Base-by-base conservation (phyloP, 2,329 filamentous ascomycete genomes). In the Fusarium setosum region DNA sequence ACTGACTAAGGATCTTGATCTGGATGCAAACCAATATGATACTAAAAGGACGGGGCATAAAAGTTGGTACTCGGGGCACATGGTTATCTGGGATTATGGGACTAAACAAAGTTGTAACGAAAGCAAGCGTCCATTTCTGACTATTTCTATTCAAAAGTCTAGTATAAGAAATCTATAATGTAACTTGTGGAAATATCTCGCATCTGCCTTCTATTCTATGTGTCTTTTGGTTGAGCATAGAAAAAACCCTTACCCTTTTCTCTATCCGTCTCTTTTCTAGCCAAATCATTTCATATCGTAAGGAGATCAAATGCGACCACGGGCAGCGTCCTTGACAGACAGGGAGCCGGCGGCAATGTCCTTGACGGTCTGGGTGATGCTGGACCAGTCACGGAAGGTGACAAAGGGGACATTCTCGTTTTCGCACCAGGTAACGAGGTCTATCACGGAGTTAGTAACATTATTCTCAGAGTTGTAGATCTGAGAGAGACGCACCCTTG, bases 341-440 rank as follows among this genome's bases (percentile, higher is more conserved):
- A 85, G 86, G 76, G 90, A 90, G 21, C 92, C 93, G 29, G 87
- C 87, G n/a, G 84, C 85, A 72, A 97, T 93, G 59, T 91, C 88
- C 81, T 93, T 89, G 62, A 93, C 90, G 26, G 90, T 91, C 62
- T 86, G 83, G 45, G 92, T 83, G 73, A 97, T 97, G 65, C 89
- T 88, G 7, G 86, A 87, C 88, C 95, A 97, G 81, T 94, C 89
- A 72, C 92, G 84, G 76, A 97, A 97, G 4, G 92, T 89, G 13
- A 92, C 95, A 77, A 96, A 97, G 0, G 94, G 94, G 18, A 97
- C 90, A 10, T 91, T 87, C 77, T 97, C 89, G 54, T 88, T 89
- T 71, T 94, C 90, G 75, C 95, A 97, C 81, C 93, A 97, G 13
- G 86, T 88, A 65, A 97, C 91, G 56, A 98, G 86, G 78, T 98